These are phyloP conservation scores for Podospora australis DNA, from an alignment of 495 filamentous ascomycete genomes.

Conservation along the genomic window DNA sequence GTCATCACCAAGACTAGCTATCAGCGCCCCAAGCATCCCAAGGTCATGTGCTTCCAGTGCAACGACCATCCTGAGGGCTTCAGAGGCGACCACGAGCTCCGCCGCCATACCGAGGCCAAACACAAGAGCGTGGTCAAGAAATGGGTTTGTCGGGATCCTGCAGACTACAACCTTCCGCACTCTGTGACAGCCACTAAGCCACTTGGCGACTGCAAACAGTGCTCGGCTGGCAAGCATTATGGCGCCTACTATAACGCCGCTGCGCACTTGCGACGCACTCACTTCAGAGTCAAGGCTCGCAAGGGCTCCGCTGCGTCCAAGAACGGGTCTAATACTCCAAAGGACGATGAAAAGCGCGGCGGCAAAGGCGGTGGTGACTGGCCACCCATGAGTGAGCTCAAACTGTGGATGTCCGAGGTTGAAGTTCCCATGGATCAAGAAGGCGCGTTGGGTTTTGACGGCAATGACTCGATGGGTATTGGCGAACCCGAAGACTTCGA, in stretches of 20 bases:
- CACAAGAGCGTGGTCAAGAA: conserved; percentile 70
- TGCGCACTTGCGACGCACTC: conserved; percentile 81
- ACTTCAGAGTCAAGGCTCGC: conserved; percentile 57
- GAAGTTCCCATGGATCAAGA: conserved; percentile 35
- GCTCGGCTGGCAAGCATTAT: conserved; percentile 70
- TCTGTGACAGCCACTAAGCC: conserved; percentile 50
- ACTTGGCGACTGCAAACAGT: conserved; percentile 83
- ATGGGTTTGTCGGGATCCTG: conserved; percentile 60
- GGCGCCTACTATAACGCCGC: conserved; percentile 94
- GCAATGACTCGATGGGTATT: conserved; percentile 18
- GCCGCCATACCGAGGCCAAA: conserved; percentile 74
- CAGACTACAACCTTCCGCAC: conserved; percentile 27
- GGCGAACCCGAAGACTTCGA: conserved; percentile 33
- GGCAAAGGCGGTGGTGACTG: conserved; percentile 80
- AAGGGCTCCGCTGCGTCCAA: conserved; percentile 34
- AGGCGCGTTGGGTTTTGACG: conserved; percentile 17
- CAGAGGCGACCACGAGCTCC: conserved; percentile 88
- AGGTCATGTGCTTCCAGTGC: conserved; percentile 69
- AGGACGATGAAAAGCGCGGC: conserved; percentile 55
- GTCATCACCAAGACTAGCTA: conserved; percentile 64
- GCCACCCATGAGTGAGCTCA: conserved; percentile 74
- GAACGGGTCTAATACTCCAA: conserved; percentile 24
- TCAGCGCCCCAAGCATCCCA: conserved; percentile 66
- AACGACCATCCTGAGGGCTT: conserved; percentile 78
- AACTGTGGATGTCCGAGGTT: conserved; percentile 75